Conservation (phyloP, 495 filamentous ascomycete genomes). For the Penicillium alfredii region DNA sequence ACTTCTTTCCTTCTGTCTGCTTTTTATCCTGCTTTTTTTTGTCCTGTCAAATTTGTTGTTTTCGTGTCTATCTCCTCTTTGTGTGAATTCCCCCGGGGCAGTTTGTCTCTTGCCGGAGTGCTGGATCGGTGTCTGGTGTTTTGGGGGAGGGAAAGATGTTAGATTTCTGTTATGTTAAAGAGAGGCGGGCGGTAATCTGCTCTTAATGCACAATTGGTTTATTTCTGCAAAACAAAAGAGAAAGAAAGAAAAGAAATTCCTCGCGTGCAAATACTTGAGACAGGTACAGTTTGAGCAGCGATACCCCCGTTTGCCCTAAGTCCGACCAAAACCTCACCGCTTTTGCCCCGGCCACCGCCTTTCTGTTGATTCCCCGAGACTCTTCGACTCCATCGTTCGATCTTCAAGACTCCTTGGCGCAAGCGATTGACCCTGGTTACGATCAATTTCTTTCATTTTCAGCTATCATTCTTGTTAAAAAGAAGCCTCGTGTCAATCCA, state of each 20-base stretch:
- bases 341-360: constrained; percentile 6
- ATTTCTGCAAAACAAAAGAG: too few species aligned
- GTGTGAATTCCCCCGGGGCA: background rate
- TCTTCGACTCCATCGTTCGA: constrained; percentile 1
- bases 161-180: constrained; percentile 8
- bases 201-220: constrained; percentile 1
- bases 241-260: too few species aligned
- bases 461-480: too few species aligned
- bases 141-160: background rate
- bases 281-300: too few species aligned
- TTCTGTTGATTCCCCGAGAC: constrained; percentile 1
- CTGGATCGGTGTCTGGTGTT: background rate
- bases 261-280: too few species aligned
- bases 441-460: too few species aligned
- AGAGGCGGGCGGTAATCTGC: constrained; percentile 6
- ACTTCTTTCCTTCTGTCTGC: constrained; percentile 1
- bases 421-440: too few species aligned
- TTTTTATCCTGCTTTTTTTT: background rate
- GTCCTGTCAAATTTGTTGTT: background rate
- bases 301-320: constrained; percentile 9
- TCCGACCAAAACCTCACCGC: constrained; percentile 10
- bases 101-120: background rate
- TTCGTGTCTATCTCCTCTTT: background rate
- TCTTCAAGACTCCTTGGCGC: too few species aligned
- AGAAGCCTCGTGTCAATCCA: too few species aligned